phyloP scores from a whole-genome alignment of 169 alveolate species.

The Perkinsus olseni region DNA sequence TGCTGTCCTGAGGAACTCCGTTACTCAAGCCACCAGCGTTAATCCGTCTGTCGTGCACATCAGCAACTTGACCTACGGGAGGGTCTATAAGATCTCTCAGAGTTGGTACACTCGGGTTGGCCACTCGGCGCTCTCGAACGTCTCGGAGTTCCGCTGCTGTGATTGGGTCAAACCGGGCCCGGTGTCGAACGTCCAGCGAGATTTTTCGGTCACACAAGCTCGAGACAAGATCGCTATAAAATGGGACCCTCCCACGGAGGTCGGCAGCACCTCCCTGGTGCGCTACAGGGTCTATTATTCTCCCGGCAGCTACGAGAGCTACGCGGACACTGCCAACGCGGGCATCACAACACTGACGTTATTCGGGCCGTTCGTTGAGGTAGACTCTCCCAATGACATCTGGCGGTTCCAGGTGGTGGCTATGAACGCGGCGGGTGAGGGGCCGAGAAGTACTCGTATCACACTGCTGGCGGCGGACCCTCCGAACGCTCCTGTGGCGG shows the following conservation, averaged over 20 bases:
- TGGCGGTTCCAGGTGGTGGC: slow-evolving; percentile 35
- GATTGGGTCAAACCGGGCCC: slow-evolving; percentile 24
- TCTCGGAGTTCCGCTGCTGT: slow-evolving; percentile 18
- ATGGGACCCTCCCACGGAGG: slow-evolving; percentile 34
- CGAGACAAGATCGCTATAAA: slow-evolving; percentile 20
- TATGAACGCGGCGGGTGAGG: slow-evolving; percentile 35
- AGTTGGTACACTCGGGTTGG: neutral
- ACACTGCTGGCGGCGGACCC: slow-evolving; percentile 22
- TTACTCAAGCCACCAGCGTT: neutral
- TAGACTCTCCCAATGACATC: neutral
- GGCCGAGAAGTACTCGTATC: slow-evolving; percentile 27
- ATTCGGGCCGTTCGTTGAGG: slow-evolving; percentile 14
- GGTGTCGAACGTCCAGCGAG: slow-evolving; percentile 24
- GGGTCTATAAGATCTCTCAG: neutral
- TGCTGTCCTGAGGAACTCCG: neutral
- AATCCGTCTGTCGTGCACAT: neutral
- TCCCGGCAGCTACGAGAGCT: slow-evolving; percentile 15
- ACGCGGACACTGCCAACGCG: neutral
- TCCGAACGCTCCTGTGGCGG: neutral
- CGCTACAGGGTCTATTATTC: slow-evolving; percentile 21
- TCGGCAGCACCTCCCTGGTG: slow-evolving; percentile 20
- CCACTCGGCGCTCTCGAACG: neutral
- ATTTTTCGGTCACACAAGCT: slow-evolving; percentile 3
- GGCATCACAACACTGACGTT: neutral
- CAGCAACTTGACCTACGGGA: neutral